phyloP scores from a whole-genome alignment of 2,329 filamentous ascomycete genomes.

The Cercospora sojina region DNA sequence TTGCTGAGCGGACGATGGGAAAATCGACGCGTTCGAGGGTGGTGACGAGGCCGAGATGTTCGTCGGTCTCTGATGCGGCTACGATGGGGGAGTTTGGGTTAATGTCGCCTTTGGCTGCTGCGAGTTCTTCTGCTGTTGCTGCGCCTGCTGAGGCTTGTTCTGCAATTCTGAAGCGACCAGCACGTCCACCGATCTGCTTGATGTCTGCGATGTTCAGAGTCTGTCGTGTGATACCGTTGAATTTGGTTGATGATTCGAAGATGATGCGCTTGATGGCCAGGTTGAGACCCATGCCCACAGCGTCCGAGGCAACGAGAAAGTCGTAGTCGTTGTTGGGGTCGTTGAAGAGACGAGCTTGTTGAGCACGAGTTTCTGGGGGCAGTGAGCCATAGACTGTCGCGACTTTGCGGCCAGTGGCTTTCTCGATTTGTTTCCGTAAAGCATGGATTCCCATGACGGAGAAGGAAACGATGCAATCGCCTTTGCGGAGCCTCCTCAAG shows the following conservation, averaged over 20 bases:
- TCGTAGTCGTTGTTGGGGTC: slow-evolving; percentile 95
- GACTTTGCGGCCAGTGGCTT: slow-evolving; percentile 71
- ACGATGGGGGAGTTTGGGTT: background rate
- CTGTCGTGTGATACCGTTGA: slow-evolving; percentile 59
- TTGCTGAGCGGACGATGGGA: slow-evolving; percentile 58
- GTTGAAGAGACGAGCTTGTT: slow-evolving; percentile 92
- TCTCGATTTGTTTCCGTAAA: slow-evolving; percentile 75
- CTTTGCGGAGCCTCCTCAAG: slow-evolving; percentile 71
- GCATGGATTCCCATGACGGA: slow-evolving; percentile 78
- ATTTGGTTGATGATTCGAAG: slow-evolving; percentile 76
- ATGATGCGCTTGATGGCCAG: slow-evolving; percentile 84
- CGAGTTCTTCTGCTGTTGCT: slow-evolving; percentile 31
- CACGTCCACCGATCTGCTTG: slow-evolving; percentile 92
- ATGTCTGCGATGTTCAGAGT: slow-evolving; percentile 71
- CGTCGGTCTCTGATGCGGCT: slow-evolving; percentile 8
- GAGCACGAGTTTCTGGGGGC: slow-evolving; percentile 86
- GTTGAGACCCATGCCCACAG: slow-evolving; percentile 96
- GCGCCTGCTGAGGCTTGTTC: slow-evolving; percentile 46
- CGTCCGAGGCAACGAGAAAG: slow-evolving; percentile 88
- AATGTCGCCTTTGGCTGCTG: slow-evolving; percentile 31
- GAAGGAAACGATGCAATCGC: slow-evolving; percentile 87
- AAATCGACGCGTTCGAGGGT: slow-evolving; percentile 73
- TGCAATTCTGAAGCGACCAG: slow-evolving; percentile 79
- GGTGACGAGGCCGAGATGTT: slow-evolving; percentile 67
- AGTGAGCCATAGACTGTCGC: slow-evolving; percentile 91